A percentile compares a stretch with the other conserved stretches of the same genome.
phyloP scores from a whole-genome alignment of 805 yeast species.

The Myxozyma monticola region DNA sequence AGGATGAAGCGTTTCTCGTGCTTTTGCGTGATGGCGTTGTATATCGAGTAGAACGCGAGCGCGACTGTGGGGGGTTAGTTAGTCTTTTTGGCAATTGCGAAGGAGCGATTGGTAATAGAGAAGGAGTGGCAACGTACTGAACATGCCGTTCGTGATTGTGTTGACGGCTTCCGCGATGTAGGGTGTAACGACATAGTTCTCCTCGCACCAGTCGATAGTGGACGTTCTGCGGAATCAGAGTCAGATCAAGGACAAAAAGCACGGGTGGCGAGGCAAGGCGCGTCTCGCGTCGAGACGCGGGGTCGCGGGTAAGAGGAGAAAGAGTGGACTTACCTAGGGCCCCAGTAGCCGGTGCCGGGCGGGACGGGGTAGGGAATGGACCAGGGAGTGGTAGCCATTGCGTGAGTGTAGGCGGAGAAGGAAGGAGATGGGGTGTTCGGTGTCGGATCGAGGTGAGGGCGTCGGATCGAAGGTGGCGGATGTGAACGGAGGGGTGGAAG shows the following conservation, averaged over 20 bases:
- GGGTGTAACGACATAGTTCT: conserved; percentile 82
- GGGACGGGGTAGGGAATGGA: conserved; percentile 54
- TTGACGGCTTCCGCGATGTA: conserved; percentile 91
- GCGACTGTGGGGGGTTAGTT: conserved; percentile 35
- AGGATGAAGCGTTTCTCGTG: conserved; percentile 71
- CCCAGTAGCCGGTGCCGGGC: conserved; percentile 70
- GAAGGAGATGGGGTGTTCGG: not conserved
- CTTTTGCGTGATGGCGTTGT: conserved; percentile 57
- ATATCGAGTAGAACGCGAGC: conserved; percentile 63
- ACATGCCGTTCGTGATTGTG: conserved; percentile 71
- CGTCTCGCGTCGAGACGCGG: not conserved
- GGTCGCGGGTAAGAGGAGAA: not conserved
- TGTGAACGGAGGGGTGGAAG: not conserved
- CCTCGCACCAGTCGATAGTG: conserved; percentile 99
- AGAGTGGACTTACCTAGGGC: conserved; percentile 38
- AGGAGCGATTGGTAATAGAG: not conserved
- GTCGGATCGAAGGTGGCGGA: no score
- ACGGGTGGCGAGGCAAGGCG: not conserved
- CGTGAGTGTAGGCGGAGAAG: not conserved
- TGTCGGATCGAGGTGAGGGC: not conserved
- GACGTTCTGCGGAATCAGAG: conserved; percentile 51
- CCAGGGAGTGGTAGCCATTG: conserved; percentile 18
- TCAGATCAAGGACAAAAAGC: not conserved
- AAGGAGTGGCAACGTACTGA: conserved; percentile 35
- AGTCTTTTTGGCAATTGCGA: not conserved